Evolutionary conservation across 2,329 filamentous ascomycete species (phyloP).

Genomic region (Penicillium sp.): DNA sequence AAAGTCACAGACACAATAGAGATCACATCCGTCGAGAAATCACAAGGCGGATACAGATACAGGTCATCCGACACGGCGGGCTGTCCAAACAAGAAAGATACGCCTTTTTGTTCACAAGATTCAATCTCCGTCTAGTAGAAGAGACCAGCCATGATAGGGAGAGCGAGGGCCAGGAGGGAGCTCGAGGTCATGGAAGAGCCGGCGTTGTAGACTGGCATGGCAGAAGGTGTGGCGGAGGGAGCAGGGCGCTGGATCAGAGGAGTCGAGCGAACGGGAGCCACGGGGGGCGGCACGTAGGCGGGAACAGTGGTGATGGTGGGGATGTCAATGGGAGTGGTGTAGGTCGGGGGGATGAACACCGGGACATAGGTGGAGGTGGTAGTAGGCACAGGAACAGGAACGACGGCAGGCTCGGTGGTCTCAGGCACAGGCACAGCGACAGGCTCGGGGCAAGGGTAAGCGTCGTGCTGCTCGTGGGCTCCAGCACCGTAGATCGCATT

Average conservation of each 20-base stretch:
- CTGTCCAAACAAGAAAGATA: background rate
- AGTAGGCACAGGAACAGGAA: background rate
- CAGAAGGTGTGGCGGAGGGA: constrained; percentile 9
- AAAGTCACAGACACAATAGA: background rate
- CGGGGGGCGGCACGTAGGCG: constrained; percentile 9
- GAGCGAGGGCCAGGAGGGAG: constrained; percentile 13
- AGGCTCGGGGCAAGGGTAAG: constrained; percentile 9
- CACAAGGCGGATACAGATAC: background rate
- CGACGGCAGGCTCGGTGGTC: background rate
- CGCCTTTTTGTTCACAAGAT: background rate
- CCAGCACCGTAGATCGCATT: constrained; percentile 11
- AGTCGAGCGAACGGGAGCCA: constrained; percentile 14
- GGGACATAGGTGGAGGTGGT: constrained; percentile 14
- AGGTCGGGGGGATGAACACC: constrained; percentile 15
- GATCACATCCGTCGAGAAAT: constrained; percentile 7
- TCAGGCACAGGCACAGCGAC: background rate
- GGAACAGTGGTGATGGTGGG: constrained; percentile 17
- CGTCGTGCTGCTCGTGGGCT: constrained; percentile 3
- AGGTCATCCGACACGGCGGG: background rate
- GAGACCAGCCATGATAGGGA: constrained; percentile 20
- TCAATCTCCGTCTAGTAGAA: constrained; percentile 12
- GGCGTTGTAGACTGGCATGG: constrained; percentile 20
- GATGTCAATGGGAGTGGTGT: constrained; percentile 20
- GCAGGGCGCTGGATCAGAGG: constrained; percentile 19
- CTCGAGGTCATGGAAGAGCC: constrained; percentile 17